phyloP scores from a whole-genome alignment of 2,329 filamentous ascomycete species.

The Lachnellula arida region DNA sequence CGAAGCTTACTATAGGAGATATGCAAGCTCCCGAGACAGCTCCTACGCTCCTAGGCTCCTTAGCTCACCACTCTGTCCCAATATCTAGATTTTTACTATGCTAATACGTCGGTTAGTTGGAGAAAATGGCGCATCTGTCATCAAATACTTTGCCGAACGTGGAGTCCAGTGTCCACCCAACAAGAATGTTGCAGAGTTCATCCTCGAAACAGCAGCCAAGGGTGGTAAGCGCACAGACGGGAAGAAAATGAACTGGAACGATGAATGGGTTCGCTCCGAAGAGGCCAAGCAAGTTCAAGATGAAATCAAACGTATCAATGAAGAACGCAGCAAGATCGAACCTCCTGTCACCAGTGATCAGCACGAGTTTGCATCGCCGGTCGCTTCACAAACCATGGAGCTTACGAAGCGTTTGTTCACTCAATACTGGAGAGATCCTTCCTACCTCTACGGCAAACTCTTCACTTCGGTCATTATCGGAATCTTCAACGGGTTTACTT shows the following conservation, averaged over 20 bases:
- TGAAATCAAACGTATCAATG: constrained; percentile 53
- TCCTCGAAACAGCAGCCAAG: constrained; percentile 60
- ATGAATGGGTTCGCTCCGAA: constrained; percentile 65
- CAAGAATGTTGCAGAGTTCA: constrained; percentile 65
- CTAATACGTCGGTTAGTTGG: constrained; percentile 66
- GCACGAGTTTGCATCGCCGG: constrained; percentile 62
- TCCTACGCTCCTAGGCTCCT: no score
- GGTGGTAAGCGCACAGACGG: constrained; percentile 48
- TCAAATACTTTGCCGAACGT: constrained; percentile 63
- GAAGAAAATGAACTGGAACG: constrained; percentile 63
- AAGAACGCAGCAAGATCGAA: constrained; percentile 34
- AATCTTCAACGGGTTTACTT: constrained; percentile 77
- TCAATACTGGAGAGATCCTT: constrained; percentile 72
- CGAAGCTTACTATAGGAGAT: no score
- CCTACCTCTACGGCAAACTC: constrained; percentile 72
- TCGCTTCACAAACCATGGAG: constrained; percentile 56
- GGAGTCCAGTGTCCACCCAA: constrained; percentile 61
- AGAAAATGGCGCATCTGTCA: constrained; percentile 58
- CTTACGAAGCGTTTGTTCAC: constrained; percentile 67
- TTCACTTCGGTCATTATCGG: constrained; percentile 67
- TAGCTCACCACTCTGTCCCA: no score
- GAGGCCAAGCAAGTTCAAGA: constrained; percentile 54
- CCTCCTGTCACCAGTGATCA: constrained; percentile 34
- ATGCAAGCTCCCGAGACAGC: no score
- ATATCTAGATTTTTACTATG: no score